Evolutionary conservation across 1,284 basidiomycete genomes (phyloP).

Genomic region (Apiotrichum siamense): DNA sequence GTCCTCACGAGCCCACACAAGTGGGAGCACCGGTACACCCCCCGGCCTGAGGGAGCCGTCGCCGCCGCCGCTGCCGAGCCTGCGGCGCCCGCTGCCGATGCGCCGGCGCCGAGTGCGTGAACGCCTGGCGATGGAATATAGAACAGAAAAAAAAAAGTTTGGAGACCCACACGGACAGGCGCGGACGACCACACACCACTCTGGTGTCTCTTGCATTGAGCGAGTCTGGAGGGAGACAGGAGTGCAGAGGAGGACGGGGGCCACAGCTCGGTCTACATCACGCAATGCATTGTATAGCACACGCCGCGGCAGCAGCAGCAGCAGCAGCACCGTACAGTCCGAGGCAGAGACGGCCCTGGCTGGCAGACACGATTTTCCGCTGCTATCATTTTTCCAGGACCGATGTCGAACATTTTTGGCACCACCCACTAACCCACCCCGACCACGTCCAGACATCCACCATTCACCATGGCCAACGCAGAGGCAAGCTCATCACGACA

Average conservation of each 20-base stretch:
- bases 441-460: slow-evolving; percentile 1
- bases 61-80: neutral
- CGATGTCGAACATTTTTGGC: neutral
- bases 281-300: slow-evolving; percentile 11
- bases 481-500: slow-evolving; percentile 22
- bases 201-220: slow-evolving; percentile 1
- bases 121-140: neutral
- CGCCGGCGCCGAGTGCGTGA: neutral
- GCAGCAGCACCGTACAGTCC: neutral
- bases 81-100: neutral
- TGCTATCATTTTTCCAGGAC: no score
- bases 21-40: slow-evolving; percentile 41
- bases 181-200: neutral
- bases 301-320: no score
- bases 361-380: no score
- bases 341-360: neutral
- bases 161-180: no score
- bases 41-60: neutral
- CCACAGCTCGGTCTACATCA: slow-evolving; percentile 1
- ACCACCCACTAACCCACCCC: neutral
- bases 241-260: neutral
- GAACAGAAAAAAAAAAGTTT: neutral
- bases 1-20: slow-evolving; percentile 36
- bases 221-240: neutral
- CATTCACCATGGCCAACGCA: slow-evolving; percentile 20